Evolutionary conservation across 495 filamentous ascomycete species (phyloP).

Genomic region (Aspergillus sclerotioniger): DNA sequence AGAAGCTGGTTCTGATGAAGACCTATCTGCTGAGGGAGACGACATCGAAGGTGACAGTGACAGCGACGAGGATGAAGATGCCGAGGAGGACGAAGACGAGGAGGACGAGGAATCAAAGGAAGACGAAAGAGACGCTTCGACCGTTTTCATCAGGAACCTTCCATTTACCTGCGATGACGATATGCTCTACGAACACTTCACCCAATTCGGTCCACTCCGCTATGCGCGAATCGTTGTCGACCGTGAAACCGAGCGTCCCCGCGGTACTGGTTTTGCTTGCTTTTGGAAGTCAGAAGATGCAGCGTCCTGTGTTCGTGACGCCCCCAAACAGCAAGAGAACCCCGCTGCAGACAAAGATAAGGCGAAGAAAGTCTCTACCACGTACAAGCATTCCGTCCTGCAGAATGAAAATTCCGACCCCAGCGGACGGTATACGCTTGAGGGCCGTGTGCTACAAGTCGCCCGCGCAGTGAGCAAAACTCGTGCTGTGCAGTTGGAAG

Average conservation of each 20-base stretch:
- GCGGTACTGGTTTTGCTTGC: constrained; percentile 92
- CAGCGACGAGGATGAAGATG: constrained; percentile 25
- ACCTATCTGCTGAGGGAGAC: constrained; percentile 25
- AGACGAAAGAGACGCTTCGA: constrained; percentile 60
- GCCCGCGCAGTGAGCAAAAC: constrained; percentile 78
- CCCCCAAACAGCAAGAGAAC: constrained; percentile 56
- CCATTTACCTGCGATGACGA: constrained; percentile 84
- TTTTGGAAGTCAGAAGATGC: constrained; percentile 78
- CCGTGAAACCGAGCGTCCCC: constrained; percentile 74
- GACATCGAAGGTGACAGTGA: constrained; percentile 25
- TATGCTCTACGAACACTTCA: constrained; percentile 76
- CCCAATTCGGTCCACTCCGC: constrained; percentile 74
- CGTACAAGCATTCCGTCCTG: constrained; percentile 71
- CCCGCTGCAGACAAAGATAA: constrained; percentile 35
- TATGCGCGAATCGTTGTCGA: constrained; percentile 92
- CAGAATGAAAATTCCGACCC: constrained; percentile 77
- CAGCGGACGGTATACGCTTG: constrained; percentile 79
- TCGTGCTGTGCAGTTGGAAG: constrained; percentile 71
- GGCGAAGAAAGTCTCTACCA: constrained; percentile 36
- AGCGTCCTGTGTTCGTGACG: constrained; percentile 65
- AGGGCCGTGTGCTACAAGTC: constrained; percentile 82
- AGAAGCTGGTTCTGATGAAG: constrained; percentile 21
- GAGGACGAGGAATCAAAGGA: constrained; percentile 53
- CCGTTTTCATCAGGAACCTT: constrained; percentile 91
- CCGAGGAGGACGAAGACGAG: constrained; percentile 41